A percentile compares a stretch with the other conserved stretches of the same genome.
These are phyloP conservation scores for Hypoxylon fragiforme DNA, from an alignment of 495 filamentous ascomycete species.

Conservation along the genomic window DNA sequence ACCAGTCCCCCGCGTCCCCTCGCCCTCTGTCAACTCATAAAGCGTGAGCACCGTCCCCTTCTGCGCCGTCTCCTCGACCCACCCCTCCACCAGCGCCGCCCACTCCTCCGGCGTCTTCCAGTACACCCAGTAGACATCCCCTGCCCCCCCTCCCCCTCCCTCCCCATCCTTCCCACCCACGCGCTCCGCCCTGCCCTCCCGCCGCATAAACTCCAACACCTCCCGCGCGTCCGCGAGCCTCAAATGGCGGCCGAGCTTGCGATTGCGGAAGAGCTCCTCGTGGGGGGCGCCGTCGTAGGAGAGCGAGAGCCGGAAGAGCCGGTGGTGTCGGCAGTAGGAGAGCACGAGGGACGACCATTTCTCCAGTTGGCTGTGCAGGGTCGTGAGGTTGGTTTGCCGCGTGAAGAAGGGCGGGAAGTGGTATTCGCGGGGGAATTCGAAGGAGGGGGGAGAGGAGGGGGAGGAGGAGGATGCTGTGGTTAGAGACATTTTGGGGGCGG, in stretches of 20 bases:
- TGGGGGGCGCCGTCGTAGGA: constrained; percentile 20
- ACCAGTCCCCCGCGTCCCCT: constrained; percentile 47
- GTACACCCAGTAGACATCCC: constrained; percentile 48
- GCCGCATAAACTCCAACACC: constrained; percentile 74
- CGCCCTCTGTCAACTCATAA: constrained; percentile 53
- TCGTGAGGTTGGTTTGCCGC: constrained; percentile 75
- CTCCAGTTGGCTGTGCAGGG: constrained; percentile 72
- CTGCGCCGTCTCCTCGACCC: constrained; percentile 53
- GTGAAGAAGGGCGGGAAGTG: constrained; percentile 77
- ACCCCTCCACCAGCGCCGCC: constrained; percentile 48
- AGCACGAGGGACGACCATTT: constrained; percentile 88
- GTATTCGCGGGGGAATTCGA: constrained; percentile 58
- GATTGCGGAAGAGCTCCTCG: constrained; percentile 58
- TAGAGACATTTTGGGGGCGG: not conserved
- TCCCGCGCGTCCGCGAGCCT: constrained; percentile 62
- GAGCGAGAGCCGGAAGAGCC: constrained; percentile 69
- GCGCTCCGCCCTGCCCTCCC: constrained; percentile 72
- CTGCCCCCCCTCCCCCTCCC: constrained; percentile 48
- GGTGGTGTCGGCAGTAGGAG: constrained; percentile 77
- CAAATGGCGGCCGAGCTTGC: constrained; percentile 57
- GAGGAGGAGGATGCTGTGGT: constrained; percentile 2
- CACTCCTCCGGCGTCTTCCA: constrained; percentile 56
- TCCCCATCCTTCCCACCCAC: constrained; percentile 61
- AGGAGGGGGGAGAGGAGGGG: constrained; percentile 20
- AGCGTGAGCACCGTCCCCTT: constrained; percentile 52